Conservation (phyloP, 345 rosid genomes). For the Populus nigra region DNA sequence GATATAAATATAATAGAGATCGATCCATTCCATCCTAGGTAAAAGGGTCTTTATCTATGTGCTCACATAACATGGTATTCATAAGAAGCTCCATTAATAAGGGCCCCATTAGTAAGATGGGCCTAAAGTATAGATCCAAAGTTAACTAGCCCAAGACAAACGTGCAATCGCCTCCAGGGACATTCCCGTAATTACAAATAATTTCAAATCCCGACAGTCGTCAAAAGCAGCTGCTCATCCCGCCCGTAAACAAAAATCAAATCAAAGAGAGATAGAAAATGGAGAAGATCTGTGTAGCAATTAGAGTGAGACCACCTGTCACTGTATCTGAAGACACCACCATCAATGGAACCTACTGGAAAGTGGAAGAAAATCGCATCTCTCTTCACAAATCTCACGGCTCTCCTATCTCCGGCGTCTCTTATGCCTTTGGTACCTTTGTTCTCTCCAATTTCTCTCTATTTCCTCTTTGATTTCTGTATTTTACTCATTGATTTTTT, state of each 20-base stretch:
- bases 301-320: constrained; percentile 63
- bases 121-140: neutral
- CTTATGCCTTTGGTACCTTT: constrained; percentile 71
- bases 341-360: constrained; percentile 48
- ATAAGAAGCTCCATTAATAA: neutral
- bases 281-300: constrained; percentile 97
- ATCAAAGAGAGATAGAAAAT: constrained; percentile 17
- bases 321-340: constrained; percentile 24
- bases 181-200: constrained; percentile 7
- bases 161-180: constrained; percentile 2
- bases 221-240: constrained; percentile 23
- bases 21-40: neutral
- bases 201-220: neutral
- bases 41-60: neutral
- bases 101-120: neutral
- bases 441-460: neutral
- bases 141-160: neutral
- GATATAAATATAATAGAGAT: too few species aligned
- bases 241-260: constrained; percentile 14
- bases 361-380: constrained; percentile 64
- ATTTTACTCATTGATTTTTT: neutral
- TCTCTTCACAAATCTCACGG: constrained; percentile 70
- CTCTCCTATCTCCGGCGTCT: constrained; percentile 59
- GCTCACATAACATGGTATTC: neutral
- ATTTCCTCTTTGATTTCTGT: neutral